Evolutionary conservation across 148 eudicot genomes (phyloP), one percentile per base, ranked within the genome.

Genomic region (Amaranthus hypochondriacus): DNA sequence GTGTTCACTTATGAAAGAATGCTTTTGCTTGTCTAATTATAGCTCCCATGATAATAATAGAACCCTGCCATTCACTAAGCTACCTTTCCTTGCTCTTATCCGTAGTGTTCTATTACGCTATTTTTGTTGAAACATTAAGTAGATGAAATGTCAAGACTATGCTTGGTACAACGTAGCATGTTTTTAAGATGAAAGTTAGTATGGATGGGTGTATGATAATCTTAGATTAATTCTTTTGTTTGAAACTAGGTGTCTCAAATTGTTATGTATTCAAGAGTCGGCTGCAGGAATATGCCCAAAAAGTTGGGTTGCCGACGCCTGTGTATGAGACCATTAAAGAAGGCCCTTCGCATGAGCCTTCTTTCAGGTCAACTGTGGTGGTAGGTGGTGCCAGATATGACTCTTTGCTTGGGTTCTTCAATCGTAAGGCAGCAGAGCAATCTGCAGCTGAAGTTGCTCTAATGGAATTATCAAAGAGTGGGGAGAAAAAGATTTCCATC

Each of bases 381-480:
- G 86, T 95, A 52, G 78, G 80, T 66, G 77, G 87, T 68, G 78
- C 56, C 11, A 83, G 89, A 75, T 92, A 90, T 76, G 90, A 95
- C 69, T 95, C 99, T 44, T 84, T 95, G 57, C 83, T 81, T 56
- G 96, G 97, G 48, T 95, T 95, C 81, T 84, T 67, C 69, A 95
- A 88, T 73, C 90, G 99, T 62, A 95, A 92, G 81, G 91, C 96
- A 63, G 94, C 99, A 28, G 99, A 95, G 78, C 99, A 95, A 73
- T 95, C 99, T 55, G 97, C 99, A 54, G 99, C 99, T 65, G 99
- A 95, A 85, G 83, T 92, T 74, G 99, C 99, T 78, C 87, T 90
- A 50, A 42, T 71, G 81, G 82, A 84, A 67, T 78, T 92, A 57
- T 84, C 82, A 66, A 79, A 83, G 44, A 50, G 70, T 11, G 86